These are phyloP conservation scores for Murraya paniculata DNA, from an alignment of 345 rosid species.

Conservation along the genomic window DNA sequence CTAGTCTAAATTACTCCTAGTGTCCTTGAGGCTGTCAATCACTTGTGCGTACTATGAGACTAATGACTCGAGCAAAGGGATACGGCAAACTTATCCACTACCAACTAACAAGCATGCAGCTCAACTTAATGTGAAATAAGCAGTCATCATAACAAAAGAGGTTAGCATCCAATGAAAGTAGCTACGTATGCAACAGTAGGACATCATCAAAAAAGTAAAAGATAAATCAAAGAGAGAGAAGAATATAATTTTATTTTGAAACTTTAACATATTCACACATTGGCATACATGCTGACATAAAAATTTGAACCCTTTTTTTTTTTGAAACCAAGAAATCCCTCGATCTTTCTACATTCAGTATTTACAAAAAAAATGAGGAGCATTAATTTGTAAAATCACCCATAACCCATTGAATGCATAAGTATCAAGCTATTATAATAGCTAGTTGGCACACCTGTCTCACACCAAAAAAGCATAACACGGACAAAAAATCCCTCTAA, in stretches of 20 bases:
- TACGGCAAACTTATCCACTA: not conserved
- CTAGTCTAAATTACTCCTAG: conserved; percentile 14
- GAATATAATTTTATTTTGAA: not conserved
- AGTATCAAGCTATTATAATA: not conserved
- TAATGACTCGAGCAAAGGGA: conserved; percentile 10
- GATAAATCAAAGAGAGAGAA: not conserved
- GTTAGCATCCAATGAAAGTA: not conserved
- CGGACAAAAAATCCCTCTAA: not conserved
- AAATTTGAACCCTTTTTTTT: not conserved
- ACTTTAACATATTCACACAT: not conserved
- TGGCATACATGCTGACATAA: not conserved
- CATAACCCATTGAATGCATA: not conserved
- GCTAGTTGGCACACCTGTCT: not conserved
- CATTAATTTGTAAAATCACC: not conserved
- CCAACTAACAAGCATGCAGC: not conserved
- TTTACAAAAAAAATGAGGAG: too few species aligned
- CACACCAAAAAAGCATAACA: not conserved
- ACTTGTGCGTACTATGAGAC: not conserved
- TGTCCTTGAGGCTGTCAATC: conserved; percentile 16
- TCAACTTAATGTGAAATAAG: not conserved
- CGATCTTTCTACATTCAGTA: not conserved
- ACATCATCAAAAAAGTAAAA: not conserved
- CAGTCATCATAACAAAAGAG: not conserved
- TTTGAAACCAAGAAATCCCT: not conserved
- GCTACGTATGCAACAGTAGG: not conserved